Conservation (phyloP, 176 grass and related monocot species). For the Triticum urartu region DNA sequence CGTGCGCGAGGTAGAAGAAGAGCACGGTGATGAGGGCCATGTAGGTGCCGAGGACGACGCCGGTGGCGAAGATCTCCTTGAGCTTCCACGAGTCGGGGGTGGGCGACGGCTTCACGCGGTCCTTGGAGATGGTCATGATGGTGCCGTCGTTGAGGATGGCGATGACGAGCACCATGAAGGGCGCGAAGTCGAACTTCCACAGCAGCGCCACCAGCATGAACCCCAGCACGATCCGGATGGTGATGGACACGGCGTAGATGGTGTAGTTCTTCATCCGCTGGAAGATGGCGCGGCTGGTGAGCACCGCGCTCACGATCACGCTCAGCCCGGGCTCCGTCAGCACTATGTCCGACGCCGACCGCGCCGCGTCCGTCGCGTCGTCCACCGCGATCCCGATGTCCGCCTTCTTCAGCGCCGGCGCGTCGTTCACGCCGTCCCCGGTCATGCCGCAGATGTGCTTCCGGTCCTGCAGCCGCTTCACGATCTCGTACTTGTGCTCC, state of each 20-base stretch:
- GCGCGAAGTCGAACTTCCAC: constrained; percentile 97
- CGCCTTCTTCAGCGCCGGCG: constrained; percentile 94
- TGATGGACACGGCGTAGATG: constrained; percentile 99
- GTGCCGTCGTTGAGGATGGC: constrained; percentile 98
- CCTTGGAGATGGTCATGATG: constrained; percentile 99
- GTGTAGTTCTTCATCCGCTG: constrained; percentile 99
- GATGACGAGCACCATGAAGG: constrained; percentile 97
- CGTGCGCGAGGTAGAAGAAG: constrained; percentile 82
- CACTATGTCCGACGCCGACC: constrained; percentile 94
- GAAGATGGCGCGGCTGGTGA: constrained; percentile 92
- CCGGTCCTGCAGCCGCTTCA: constrained; percentile 88
- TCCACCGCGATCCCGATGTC: constrained; percentile 95
- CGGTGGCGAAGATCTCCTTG: constrained; percentile 83
- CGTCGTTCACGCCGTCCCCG: constrained; percentile 94
- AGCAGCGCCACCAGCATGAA: constrained; percentile 91
- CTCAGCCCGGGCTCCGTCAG: constrained; percentile 96
- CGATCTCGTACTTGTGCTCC: constrained; percentile 99
- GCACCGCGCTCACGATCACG: constrained; percentile 92
- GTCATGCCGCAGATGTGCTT: constrained; percentile 99
- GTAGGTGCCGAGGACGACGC: constrained; percentile 86
- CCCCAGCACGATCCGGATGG: constrained; percentile 89
- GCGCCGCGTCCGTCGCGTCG: constrained; percentile 85
- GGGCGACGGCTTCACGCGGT: constrained; percentile 89
- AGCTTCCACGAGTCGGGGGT: constrained; percentile 98
- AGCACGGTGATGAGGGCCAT: constrained; percentile 82